Evolutionary conservation across 2,329 filamentous ascomycete species (phyloP), one percentile per base, ranked within the genome.

Genomic region (Ophiostoma sp.): DNA sequence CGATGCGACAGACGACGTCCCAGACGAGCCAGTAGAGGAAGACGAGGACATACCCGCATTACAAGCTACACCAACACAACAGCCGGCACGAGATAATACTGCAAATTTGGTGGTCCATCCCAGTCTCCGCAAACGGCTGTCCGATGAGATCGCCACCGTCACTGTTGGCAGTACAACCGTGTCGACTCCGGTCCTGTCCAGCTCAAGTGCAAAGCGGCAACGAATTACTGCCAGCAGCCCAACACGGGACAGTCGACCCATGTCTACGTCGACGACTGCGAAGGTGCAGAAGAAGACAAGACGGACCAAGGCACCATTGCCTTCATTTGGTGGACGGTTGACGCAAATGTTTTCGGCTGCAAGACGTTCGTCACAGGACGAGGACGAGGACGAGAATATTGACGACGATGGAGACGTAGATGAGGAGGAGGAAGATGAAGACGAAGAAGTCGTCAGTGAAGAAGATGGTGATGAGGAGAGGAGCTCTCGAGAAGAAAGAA

Each of bases 91-190:
- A 8, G 11, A 15, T 0, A 11, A 3, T 28, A 22, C 71, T 15
- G 8, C 39, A 33, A 55, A 69, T n/a, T 12, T 64, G 4, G 50
- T 50, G 1, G n/a, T 45, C 3, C 66, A 75, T 1, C n/a, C 76
- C 6, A 76, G 77, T 7, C 76, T 77, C 28, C 85, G 87, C 0
- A 92, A 89, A 78, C 87, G 91, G 45, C 83, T 87, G 1, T 86
- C 87, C 0, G 82, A 86, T 36, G 90, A 93, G 77, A 83, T 91
- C 70, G 92, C 92, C 25, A 93, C 91, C 1, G 92, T 95, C 66
- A 94, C 91, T 0, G 89, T 95, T 71, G 93, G 92, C 1, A 86
- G 90, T 75, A 87, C 86, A 63, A 93, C 90, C 0, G 86, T 90
- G 5, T 91, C 88, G 0, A 90, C 90, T 25, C 86, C 89, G 42